Evolutionary conservation across 176 grass and related monocot genomes (phyloP).

Genomic region (Cymbopogon citratus): DNA sequence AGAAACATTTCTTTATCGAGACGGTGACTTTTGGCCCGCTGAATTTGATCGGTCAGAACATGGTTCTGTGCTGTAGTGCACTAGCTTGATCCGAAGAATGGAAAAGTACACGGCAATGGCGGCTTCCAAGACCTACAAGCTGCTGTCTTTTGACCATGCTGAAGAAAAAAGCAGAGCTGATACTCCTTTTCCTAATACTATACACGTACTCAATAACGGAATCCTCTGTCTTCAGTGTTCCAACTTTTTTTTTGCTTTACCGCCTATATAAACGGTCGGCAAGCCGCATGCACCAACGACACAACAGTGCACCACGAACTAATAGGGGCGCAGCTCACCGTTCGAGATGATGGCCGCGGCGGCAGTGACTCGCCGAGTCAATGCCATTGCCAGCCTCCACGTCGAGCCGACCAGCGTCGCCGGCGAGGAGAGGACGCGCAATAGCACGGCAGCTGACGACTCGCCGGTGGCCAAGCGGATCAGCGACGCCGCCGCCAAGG

Average conservation of each 20-base stretch:
- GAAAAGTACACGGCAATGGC: not conserved
- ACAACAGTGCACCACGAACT: not conserved
- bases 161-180: too few species aligned
- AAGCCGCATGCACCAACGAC: not conserved
- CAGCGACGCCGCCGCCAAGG: not conserved
- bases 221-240: not conserved
- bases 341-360: not conserved
- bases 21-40: not conserved
- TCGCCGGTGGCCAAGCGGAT: slow-evolving; percentile 13
- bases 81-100: not conserved
- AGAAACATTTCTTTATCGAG: not conserved
- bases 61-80: not conserved
- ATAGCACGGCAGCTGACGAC: not conserved
- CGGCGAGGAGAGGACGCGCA: too few species aligned
- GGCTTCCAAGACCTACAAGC: not conserved
- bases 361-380: not conserved
- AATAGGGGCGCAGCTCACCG: not conserved
- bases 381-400: too few species aligned
- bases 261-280: slow-evolving; percentile 10
- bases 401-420: too few species aligned
- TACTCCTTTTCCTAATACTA: too few species aligned
- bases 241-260: not conserved
- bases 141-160: too few species aligned
- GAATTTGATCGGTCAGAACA: slow-evolving; percentile 12
- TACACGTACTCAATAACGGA: too few species aligned